Base-by-base conservation (phyloP, 148 eudicot genomes). In the Camellia japonica region DNA sequence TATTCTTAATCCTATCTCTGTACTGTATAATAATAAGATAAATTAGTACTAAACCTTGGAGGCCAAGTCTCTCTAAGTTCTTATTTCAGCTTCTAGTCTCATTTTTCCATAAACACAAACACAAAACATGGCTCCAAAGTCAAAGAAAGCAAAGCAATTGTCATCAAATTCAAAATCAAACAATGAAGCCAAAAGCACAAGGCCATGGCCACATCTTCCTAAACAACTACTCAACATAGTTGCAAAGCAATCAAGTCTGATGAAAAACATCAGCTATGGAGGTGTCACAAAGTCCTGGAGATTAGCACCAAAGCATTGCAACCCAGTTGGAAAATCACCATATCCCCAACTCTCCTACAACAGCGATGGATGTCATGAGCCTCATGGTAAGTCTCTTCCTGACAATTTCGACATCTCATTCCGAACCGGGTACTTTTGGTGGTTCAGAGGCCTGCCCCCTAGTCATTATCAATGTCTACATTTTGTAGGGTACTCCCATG, bases 141-240 rank as follows among this genome's bases (percentile, higher is more conserved):
- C 6, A 11, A 69, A 76, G 68, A 76, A 70, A 41, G 51, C 19
- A 51, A 74, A 52, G 15, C 60, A 60, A 72, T 19, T 18, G 2
- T 30, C 73, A 23, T 59, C 55, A 15, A 3, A 67, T 23, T 23
- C 23, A 23, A 23, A 23, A 23, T 23, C 23, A 23, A 23, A 23
- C 4, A 81, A 68, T 47, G 54, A 69, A 10, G 12, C 71, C 79
- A 59, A 56, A 2, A 70, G 30, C 43, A 23, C 79, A 59, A 81
- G 52, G 75, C 59, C 68, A 6, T 81, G 83, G 83, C 75, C 83
- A 59, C 76, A 76, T 61, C 59, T 81, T 62, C 80, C 83, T 0
- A 18, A 71, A 42, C 70, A 69, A 49, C 54, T 76, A 51, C 46
- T 68, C n/a, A 30, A 3, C 42, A 30, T 42, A 69, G 14, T 69